These are phyloP conservation scores for Vigna angularis DNA, from an alignment of 306 rosid species.

Conservation along the genomic window DNA sequence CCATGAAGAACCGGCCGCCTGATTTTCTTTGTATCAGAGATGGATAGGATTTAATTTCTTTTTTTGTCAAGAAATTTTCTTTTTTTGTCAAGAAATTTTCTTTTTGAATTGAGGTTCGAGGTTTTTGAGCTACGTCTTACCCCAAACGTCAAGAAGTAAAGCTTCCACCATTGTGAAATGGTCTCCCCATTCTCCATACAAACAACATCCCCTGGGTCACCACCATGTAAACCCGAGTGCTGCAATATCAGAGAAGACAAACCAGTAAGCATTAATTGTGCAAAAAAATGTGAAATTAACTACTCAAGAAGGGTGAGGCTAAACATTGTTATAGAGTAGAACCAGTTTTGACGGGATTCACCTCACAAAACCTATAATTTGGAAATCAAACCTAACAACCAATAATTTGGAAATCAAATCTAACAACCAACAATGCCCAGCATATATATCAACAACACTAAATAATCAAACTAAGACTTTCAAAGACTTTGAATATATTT, in stretches of 20 bases:
- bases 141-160: conserved; percentile 60
- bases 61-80: too few relatives aligned
- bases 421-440: too few relatives aligned
- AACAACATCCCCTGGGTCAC: conserved; percentile 66
- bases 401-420: too few relatives aligned
- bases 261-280: conserved; percentile 31
- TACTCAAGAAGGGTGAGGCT: conserved; percentile 6
- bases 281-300: conserved; percentile 23
- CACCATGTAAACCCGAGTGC: conserved; percentile 68
- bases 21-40: too few relatives aligned
- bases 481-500: too few relatives aligned
- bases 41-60: too few relatives aligned
- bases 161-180: conserved; percentile 63
- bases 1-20: too few relatives aligned
- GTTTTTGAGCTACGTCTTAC: conserved; percentile 59
- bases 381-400: too few relatives aligned
- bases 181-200: conserved; percentile 69
- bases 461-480: too few relatives aligned
- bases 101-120: too few relatives aligned
- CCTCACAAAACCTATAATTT: conserved; percentile 91
- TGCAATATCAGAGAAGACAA: conserved; percentile 47
- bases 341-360: conserved; percentile 35
- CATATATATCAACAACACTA: too few relatives aligned
- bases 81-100: too few relatives aligned
- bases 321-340: conserved; percentile 2